Base-by-base conservation (phyloP, 495 filamentous ascomycete species). In the Penicillium roqueforti region DNA sequence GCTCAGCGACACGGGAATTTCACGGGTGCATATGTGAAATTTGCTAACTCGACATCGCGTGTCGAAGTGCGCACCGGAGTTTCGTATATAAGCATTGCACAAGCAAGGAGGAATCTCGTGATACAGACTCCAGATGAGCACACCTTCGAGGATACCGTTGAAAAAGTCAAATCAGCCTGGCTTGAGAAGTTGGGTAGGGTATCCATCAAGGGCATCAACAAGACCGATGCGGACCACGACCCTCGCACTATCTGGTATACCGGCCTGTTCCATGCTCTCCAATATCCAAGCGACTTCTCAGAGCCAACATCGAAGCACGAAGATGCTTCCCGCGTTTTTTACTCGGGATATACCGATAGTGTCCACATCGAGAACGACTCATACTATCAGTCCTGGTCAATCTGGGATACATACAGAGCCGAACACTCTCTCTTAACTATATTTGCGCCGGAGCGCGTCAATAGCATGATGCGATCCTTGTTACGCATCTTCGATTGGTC, bases 361-460 rank as follows among this genome's bases (percentile, higher is more conserved):
- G 37, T 65, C 1, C 56, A 67, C 36, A 54, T 36, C 0, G 43
- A 26, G n/a, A 36, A 55, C 13, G 64, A 67, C 19, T 64, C 61
- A 11, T 67, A 67, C 46, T 67, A 65, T 34, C 64, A 67, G 38
- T 67, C 64, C 1, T 67, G 64, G 64, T 67, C 64, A 3, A 65
- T 67, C 31, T 67, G 64, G 64, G 64, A 67, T 40, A 67, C 64
- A 0, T 67, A 65, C 34, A 51, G 64, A 31, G 64, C 64, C 5
- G 64, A 67, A 23, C 61, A 65, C 23, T 62, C 64, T 1, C 39
- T 67, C 0, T 22, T 67, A 1, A 62, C 64, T 3, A 32, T 67
- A 0, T 62, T 67, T 25, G 61, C 64, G 1, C 64, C 64, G 3
- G 61, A 67, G 26, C 53, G 56, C 9, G 61, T 67, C 13, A 67